Conservation (phyloP, 1,284 basidiomycete genomes). For the Puccinia brachypodii region DNA sequence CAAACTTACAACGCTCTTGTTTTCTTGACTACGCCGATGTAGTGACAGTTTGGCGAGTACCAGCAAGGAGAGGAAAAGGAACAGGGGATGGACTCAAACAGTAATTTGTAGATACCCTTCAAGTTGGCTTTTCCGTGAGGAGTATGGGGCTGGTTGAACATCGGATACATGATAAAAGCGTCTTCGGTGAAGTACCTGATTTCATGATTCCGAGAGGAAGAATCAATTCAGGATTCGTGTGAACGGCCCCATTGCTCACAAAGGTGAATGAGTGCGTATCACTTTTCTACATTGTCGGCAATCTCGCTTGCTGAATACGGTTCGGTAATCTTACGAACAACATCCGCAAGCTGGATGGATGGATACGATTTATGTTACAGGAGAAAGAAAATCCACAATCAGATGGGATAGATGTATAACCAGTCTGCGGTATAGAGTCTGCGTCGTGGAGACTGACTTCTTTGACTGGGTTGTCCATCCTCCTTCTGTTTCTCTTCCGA, state of each 20-base stretch:
- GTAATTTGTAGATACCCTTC: constrained; percentile 39
- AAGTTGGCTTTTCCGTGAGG: constrained; percentile 19
- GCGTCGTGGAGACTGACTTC: constrained; percentile 13
- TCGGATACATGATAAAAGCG: constrained; percentile 29
- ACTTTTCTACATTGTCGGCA: constrained; percentile 28
- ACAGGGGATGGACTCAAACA: constrained; percentile 3
- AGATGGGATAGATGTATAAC: background rate
- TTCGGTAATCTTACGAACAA: constrained; percentile 25
- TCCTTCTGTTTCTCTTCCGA: background rate
- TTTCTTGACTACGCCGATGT: no score
- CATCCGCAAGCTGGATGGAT: constrained; percentile 16
- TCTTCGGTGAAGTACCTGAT: constrained; percentile 43
- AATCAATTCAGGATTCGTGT: no score
- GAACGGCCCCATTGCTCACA: no score
- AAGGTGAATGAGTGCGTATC: background rate
- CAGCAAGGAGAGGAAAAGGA: background rate
- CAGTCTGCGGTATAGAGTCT: no score
- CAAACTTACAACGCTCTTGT: no score
- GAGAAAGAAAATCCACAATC: no score
- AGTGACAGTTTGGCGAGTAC: background rate
- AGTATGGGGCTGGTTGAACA: constrained; percentile 28
- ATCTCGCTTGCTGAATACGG: constrained; percentile 29
- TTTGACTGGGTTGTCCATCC: constrained; percentile 40
- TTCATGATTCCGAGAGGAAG: no score
- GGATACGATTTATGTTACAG: background rate